Evolutionary conservation across 768 basidiomycete genomes (phyloP), one percentile per base, ranked within the genome.

Genomic region (Boletus huronensis): DNA sequence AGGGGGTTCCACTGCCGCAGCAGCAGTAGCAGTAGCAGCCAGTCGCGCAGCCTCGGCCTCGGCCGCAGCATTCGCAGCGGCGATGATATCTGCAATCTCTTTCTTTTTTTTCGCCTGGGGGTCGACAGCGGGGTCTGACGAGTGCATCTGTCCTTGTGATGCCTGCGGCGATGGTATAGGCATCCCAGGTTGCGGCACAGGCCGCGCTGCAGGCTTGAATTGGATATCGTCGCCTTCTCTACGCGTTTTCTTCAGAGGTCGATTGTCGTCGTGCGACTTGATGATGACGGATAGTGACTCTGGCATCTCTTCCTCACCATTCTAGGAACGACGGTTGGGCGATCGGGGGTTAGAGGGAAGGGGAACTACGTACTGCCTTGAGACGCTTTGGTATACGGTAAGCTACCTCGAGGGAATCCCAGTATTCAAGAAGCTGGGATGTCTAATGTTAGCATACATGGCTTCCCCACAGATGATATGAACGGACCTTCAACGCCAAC

Each of bases 351-450:
- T 21, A 16, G 21, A n/a, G 14, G 39, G 29, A 19, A 19, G 28
- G 29, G 8, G 11, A 45, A 40, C 34, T 2, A 56, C 75, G 25
- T 55, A 79, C 77, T 31, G 65, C 72, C 61, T 76, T 77, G 45
- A 77, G 61, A 52, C 87, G 79, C 66, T 91, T 90, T 16, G 93
- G 90, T 81, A 97, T 96, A 62, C 92, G 83, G 69, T 87, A 95
- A 26, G 82, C 87, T n/a, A 82, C 67, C 29, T 85, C 84, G 41
- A 98, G 77, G 2, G 77, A 77, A 19, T 81, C 79, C 96, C 96
- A 99, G 53, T 88, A 80, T 13, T 82, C 82, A 8, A 95, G 73
- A 5, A 98, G 77, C 89, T 94, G 58, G 25, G 14, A 43, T 19
- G 48, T 8, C 23, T 17, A 42, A 43, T 23, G 40, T 56, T 3